phyloP scores from a whole-genome alignment of 352 stramenopile species.

The Globisporangium camurandrum region DNA sequence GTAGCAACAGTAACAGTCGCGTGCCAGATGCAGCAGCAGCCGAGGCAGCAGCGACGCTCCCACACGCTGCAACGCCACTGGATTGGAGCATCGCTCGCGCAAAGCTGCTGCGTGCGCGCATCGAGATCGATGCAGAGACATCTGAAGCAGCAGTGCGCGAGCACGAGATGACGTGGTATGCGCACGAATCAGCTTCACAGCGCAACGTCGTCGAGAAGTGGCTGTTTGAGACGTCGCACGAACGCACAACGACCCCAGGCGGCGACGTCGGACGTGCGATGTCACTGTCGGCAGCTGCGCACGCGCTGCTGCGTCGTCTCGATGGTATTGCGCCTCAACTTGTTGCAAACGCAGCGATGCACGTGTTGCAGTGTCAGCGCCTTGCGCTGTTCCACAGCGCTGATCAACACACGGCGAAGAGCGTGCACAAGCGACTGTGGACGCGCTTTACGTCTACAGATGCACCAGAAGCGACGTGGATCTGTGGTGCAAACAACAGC shows the following conservation, averaged over 20 bases:
- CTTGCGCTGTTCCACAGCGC: constrained; percentile 31
- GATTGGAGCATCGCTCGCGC: constrained; percentile 23
- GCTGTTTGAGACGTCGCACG: constrained; percentile 37
- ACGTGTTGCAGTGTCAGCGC: constrained; percentile 35
- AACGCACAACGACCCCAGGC: constrained; percentile 6
- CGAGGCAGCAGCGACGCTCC: not conserved
- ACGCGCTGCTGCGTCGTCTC: constrained; percentile 9
- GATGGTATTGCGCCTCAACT: constrained; percentile 12
- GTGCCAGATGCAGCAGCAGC: not conserved
- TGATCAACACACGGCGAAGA: constrained; percentile 12
- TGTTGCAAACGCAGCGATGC: constrained; percentile 15
- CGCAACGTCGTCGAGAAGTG: constrained; percentile 63
- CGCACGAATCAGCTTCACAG: constrained; percentile 33
- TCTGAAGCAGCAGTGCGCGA: constrained; percentile 21
- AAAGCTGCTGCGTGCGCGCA: constrained; percentile 26
- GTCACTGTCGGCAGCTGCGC: constrained; percentile 18
- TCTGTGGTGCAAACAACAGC: constrained; percentile 27
- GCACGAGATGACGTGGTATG: constrained; percentile 66
- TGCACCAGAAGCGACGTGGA: constrained; percentile 33
- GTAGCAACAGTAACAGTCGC: no score
- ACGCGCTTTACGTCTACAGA: constrained; percentile 33
- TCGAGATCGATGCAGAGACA: constrained; percentile 30
- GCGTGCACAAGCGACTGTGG: constrained; percentile 29
- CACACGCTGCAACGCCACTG: constrained; percentile 5
- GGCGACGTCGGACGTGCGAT: constrained; percentile 25